These are phyloP conservation scores for Spizellomyces sp. DNA, from an alignment of 192 early-diverging fungal species.

Conservation along the genomic window DNA sequence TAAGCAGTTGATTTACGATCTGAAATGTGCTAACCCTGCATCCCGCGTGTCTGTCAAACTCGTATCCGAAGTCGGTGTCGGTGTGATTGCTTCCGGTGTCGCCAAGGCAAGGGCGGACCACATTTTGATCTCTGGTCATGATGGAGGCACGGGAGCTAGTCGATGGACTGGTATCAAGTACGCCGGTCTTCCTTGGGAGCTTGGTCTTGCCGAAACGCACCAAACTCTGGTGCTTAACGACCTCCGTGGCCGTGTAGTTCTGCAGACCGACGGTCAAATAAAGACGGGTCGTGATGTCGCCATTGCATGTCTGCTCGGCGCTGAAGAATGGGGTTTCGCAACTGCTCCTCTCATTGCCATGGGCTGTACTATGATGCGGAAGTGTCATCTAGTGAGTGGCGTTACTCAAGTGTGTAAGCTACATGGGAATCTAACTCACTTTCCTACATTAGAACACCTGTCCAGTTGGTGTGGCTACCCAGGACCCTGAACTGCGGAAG, in stretches of 20 bases:
- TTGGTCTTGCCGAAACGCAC: conserved; percentile 98
- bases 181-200: conserved; percentile 98
- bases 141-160: conserved; percentile 97
- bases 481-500: conserved; percentile 89
- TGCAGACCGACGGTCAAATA: conserved; percentile 99
- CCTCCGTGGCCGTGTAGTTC: conserved; percentile 90
- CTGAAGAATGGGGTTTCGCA: conserved; percentile 99
- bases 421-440: conserved; percentile 34
- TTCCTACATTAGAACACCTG: conserved; percentile 72
- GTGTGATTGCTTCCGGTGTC: conserved; percentile 95
- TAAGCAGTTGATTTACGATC: conserved; percentile 97
- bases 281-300: conserved; percentile 97
- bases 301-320: conserved; percentile 95
- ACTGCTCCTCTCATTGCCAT: conserved; percentile 97
- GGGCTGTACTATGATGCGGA: conserved; percentile 96
- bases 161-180: conserved; percentile 98
- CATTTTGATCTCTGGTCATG: conserved; percentile 91
- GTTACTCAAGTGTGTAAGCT: not conserved
- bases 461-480: conserved; percentile 96
- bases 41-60: conserved; percentile 97
- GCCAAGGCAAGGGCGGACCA: conserved; percentile 97
- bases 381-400: conserved; percentile 47
- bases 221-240: conserved; percentile 98
- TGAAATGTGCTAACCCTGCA: conserved; percentile 89
- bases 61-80: conserved; percentile 96